phyloP scores from a whole-genome alignment of 164 flowering plant genomes.

The Akebia trifoliata region DNA sequence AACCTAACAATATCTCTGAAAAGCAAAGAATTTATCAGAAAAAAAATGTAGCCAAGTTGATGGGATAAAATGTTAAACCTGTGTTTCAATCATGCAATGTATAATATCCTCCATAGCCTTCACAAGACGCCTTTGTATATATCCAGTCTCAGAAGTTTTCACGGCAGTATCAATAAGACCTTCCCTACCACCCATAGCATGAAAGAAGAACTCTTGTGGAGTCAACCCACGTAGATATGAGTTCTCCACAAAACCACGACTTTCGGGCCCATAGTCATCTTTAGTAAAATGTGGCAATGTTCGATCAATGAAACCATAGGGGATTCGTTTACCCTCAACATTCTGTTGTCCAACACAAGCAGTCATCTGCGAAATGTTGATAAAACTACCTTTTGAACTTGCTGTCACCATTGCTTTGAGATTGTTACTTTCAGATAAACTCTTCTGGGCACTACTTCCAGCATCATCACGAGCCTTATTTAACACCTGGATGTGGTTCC shows the following conservation, averaged over 20 bases:
- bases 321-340: constrained; percentile 98
- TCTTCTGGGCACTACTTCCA: constrained; percentile 97
- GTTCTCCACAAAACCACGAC: constrained; percentile 99
- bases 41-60: too few species aligned
- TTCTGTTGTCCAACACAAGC: constrained; percentile 99
- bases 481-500: constrained; percentile 48
- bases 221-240: constrained; percentile 93
- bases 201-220: constrained; percentile 98
- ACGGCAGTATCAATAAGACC: constrained; percentile 99
- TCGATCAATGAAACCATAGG: constrained; percentile 82
- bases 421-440: constrained; percentile 95
- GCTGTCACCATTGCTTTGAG: constrained; percentile 99
- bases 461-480: constrained; percentile 99
- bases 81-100: constrained; percentile 94
- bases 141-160: constrained; percentile 98
- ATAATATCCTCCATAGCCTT: constrained; percentile 99
- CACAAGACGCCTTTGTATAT: constrained; percentile 91
- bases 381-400: constrained; percentile 98
- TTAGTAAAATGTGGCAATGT: constrained; percentile 97
- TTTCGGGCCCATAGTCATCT: constrained; percentile 97
- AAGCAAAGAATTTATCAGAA: constrained; percentile 97
- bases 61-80: too few species aligned
- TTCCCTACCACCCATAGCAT: constrained; percentile 99
- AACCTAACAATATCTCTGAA: too few species aligned
- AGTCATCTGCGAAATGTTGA: constrained; percentile 99